Conservation (phyloP, 164 flowering plant species). For the Berberis vulgaris region DNA sequence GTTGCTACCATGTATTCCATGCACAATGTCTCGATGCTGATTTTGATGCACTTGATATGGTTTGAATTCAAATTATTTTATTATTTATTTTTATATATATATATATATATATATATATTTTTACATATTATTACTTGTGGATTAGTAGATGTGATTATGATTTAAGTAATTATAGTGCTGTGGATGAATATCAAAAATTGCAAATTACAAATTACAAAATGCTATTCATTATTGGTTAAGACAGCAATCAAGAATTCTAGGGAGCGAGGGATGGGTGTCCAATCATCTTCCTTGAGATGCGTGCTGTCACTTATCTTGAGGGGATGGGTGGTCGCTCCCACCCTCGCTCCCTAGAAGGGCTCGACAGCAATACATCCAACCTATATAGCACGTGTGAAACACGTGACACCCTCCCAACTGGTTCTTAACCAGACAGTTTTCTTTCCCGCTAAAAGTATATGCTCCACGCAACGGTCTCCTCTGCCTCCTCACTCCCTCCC, state of each 20-base stretch:
- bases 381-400: not conserved
- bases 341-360: too few species aligned
- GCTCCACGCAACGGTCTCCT: not conserved
- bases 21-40: not conserved
- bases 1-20: not conserved
- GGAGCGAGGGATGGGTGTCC: too few species aligned
- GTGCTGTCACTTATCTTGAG: too few species aligned
- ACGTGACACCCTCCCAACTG: not conserved
- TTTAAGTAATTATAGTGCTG: not conserved
- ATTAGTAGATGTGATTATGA: not conserved
- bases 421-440: not conserved
- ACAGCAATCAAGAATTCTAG: too few species aligned
- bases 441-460: slow-evolving; percentile 15
- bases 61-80: not conserved
- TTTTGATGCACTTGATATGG: not conserved
- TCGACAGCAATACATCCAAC: not conserved
- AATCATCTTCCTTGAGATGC: too few species aligned
- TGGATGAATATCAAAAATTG: too few species aligned
- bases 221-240: too few species aligned
- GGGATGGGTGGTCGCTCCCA: too few species aligned
- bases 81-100: too few species aligned
- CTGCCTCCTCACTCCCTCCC: slow-evolving; percentile 11
- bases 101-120: not conserved
- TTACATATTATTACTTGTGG: not conserved
- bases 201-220: too few species aligned